Evolutionary conservation across 2,329 filamentous ascomycete genomes (phyloP), one percentile per base, ranked within the genome.

Genomic region (Plectosphaerella cucumerina): DNA sequence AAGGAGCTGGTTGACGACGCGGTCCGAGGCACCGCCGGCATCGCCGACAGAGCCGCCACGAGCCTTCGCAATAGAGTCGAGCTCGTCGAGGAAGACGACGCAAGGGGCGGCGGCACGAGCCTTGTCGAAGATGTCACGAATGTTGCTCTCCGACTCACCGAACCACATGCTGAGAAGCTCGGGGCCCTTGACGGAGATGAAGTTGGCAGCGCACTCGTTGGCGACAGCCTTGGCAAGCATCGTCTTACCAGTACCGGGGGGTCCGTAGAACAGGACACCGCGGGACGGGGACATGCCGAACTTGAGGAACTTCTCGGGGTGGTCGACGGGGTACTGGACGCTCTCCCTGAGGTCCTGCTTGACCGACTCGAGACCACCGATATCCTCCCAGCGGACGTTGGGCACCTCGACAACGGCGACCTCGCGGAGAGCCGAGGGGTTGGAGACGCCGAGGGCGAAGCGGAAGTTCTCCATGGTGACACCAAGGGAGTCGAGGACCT

Each of bases 391-490:
- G 73, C 93, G 91, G 60, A 97, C 92, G 70, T 99, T 99, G 76
- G 94, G 94, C 64, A 97, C 93, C 75, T 99, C 95, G 72, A 99
- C 95, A 60, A 99, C 94, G 50, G 94, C 94, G 65, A 99, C 94
- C 75, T 99, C 94, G 72, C 94, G 94, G 51, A 99, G 90, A 60
- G 94, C 94, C 58, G 94, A 97, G 63, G 94, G 94, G 83, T 99
- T 99, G 73, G 92, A 97, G 54, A 97, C 92, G 64, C 94, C 94
- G 47, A 99, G 88, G 54, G 94, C 93, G 65, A 96, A 99, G 63
- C 92, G 89, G 90, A 99, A 99, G 84, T 99, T 99, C 74, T 99
- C 94, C 90, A 97, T 97, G 56, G 94, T 99, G 46, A 99, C 94
- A 70, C 94, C 94, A 44, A 99, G 85, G 44, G 94, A 97, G 75